Percentiles rank a stretch among this genome's conserved stretches.
phyloP scores from a whole-genome alignment of 805 yeast species.

The Starmerella apis region DNA sequence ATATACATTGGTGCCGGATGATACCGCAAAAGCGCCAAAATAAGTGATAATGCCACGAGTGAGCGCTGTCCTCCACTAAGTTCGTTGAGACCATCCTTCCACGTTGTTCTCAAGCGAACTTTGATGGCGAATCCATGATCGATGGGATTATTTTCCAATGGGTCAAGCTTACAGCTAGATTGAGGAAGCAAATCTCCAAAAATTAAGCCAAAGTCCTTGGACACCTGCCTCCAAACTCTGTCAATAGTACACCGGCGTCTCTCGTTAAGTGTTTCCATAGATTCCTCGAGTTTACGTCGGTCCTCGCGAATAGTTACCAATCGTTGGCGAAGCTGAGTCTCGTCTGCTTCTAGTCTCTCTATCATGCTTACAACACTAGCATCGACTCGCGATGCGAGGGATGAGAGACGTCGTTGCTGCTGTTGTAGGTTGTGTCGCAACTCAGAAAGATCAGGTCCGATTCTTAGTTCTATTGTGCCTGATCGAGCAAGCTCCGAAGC shows the following conservation, averaged over 20 bases:
- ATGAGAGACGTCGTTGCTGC: conserved; percentile 15
- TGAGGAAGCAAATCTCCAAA: conserved; percentile 83
- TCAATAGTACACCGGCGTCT: conserved; percentile 75
- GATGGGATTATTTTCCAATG: conserved; percentile 55
- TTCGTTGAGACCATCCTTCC: conserved; percentile 94
- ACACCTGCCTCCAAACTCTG: conserved; percentile 77
- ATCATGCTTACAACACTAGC: conserved; percentile 20
- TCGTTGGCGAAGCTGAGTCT: conserved; percentile 16
- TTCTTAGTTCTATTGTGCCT: not conserved
- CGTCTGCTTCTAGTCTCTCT: conserved; percentile 21
- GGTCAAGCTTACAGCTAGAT: conserved; percentile 77
- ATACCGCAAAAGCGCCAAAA: conserved; percentile 82
- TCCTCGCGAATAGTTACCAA: conserved; percentile 41
- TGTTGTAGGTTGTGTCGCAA: conserved; percentile 8
- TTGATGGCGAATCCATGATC: conserved; percentile 84
- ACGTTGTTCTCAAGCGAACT: conserved; percentile 79
- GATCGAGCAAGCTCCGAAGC: conserved; percentile 8
- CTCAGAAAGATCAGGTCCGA: conserved; percentile 10
- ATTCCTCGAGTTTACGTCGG: conserved; percentile 77
- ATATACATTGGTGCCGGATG: conserved; percentile 99
- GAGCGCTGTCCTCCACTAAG: conserved; percentile 96
- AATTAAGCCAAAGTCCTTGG: conserved; percentile 78
- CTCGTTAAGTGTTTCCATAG: conserved; percentile 70
- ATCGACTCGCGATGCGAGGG: conserved; percentile 17
- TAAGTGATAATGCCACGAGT: conserved; percentile 80